Base-by-base conservation (phyloP, 192 early-diverging fungal species). In the Coemansia sp. region DNA sequence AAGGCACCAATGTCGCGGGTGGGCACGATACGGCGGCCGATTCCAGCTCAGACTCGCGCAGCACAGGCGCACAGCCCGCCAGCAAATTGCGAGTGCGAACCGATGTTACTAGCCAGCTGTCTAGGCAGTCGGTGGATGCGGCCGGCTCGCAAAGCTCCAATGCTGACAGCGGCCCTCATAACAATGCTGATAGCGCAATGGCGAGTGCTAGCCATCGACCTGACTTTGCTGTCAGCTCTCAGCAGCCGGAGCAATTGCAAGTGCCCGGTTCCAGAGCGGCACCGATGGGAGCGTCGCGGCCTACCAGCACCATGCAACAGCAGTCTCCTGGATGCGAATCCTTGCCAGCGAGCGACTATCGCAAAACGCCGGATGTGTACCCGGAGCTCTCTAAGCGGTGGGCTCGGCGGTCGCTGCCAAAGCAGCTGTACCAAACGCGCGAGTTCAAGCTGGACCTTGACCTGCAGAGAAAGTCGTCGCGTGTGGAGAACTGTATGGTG, bases 371-470 rank as follows among this genome's bases (percentile, higher is more conserved):
- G 0, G 75, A 77, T 35, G 57, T 77, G 36, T 72, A 69, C 37
- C 70, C 75, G 8, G 18, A 65, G 58, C 35, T 65, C 36, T 25
- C 62, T 20, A 55, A 36, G n/a, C 62, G 62, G 34, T 18, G 38
- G 13, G 62, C 47, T 25, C 72, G 62, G 59, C 72, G 79, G 59
- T 52, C 74, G 4, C 68, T 83, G 20, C 78, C 79, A 1, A 82
- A 84, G 41, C 69, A 52, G 21, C 89, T 70, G 86, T 82, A 31
- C 79, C 95, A 83, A 85, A 87, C 42, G 83, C 83, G 70, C 2
- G 84, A 92, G 55, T 86, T 81, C 66, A 66, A 85, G 10, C 88
- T 99, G 67, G 91, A 96, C 70, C 80, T 96, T 28, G 95, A 97
- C 70, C 88, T 87, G n/a, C 84, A 84, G 58, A 89, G 89, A 42